Percentiles rank a stretch among this genome's conserved stretches.
Conservation (phyloP, 2,329 filamentous ascomycete species). For the Sporothrix euskadiensis region DNA sequence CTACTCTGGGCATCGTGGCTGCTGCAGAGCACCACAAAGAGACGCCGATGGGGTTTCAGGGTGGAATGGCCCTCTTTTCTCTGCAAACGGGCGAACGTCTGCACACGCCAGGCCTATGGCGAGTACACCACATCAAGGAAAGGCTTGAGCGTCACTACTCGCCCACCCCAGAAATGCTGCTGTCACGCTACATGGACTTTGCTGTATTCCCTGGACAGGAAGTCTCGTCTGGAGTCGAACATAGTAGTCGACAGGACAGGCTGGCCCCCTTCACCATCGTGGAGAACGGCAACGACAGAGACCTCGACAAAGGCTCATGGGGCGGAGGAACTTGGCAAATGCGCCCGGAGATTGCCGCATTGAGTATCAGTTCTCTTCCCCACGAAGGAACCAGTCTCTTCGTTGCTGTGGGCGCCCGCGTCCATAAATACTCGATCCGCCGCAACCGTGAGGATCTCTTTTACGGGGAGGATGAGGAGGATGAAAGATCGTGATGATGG, state of each 20-base stretch:
- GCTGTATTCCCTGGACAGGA: neutral
- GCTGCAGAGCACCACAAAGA: constrained; percentile 48
- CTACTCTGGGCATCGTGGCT: constrained; percentile 51
- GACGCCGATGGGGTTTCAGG: neutral
- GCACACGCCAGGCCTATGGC: constrained; percentile 35
- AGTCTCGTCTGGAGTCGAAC: neutral
- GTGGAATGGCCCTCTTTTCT: constrained; percentile 53
- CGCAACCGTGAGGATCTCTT: constrained; percentile 38
- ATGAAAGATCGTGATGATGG: neutral
- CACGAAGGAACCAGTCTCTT: constrained; percentile 53
- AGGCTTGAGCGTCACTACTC: neutral
- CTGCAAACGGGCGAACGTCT: constrained; percentile 48
- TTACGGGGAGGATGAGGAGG: constrained; percentile 23
- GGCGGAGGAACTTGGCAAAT: neutral
- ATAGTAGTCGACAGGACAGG: neutral
- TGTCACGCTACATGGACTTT: neutral
- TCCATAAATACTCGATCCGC: constrained; percentile 51
- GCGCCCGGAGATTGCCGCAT: constrained; percentile 38
- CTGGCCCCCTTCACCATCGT: neutral
- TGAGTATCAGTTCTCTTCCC: constrained; percentile 51
- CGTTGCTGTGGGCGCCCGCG: constrained; percentile 41
- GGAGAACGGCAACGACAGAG: neutral
- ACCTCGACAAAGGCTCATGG: neutral
- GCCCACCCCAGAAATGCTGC: neutral
- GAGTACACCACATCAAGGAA: neutral